Conservation (phyloP, 2,329 filamentous ascomycete genomes). For the Talaromyces sp. region DNA sequence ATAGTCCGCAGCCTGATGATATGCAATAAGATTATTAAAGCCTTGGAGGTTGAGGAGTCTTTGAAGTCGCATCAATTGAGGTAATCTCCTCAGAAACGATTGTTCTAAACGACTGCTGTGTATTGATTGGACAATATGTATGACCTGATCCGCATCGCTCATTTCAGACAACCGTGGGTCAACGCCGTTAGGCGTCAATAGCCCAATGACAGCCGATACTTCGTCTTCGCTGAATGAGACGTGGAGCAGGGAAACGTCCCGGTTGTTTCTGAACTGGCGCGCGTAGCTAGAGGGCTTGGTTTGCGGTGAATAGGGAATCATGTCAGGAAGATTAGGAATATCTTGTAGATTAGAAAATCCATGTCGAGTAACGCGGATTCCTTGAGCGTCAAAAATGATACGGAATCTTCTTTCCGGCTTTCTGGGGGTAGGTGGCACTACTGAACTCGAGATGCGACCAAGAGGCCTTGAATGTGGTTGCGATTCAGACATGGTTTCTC, state of each 20-base stretch:
- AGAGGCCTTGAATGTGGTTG: neutral
- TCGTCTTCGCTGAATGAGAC: constrained; percentile 27
- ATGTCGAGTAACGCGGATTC: constrained; percentile 20
- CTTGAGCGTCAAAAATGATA: constrained; percentile 20
- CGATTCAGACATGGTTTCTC: neutral
- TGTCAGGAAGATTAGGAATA: constrained; percentile 12
- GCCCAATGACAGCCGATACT: constrained; percentile 21
- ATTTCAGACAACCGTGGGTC: constrained; percentile 19
- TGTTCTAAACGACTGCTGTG: constrained; percentile 12
- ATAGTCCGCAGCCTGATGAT: constrained; percentile 6
- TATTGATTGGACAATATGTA: constrained; percentile 14
- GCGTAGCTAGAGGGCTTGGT: constrained; percentile 18
- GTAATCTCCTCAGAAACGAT: constrained; percentile 13
- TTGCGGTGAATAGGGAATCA: constrained; percentile 19
- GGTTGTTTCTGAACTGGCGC: neutral
- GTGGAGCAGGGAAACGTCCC: constrained; percentile 22
- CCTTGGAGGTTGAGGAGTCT: constrained; percentile 12
- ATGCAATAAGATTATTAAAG: constrained; percentile 15
- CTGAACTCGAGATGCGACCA: neutral
- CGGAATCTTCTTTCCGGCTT: neutral
- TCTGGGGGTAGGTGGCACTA: neutral
- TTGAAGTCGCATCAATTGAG: constrained; percentile 17
- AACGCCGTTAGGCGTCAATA: constrained; percentile 20
- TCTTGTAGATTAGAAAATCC: constrained; percentile 17
- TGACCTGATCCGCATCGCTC: constrained; percentile 23